Evolutionary conservation across 257 asterid species (phyloP).

Genomic region (Nicotiana attenuata): DNA sequence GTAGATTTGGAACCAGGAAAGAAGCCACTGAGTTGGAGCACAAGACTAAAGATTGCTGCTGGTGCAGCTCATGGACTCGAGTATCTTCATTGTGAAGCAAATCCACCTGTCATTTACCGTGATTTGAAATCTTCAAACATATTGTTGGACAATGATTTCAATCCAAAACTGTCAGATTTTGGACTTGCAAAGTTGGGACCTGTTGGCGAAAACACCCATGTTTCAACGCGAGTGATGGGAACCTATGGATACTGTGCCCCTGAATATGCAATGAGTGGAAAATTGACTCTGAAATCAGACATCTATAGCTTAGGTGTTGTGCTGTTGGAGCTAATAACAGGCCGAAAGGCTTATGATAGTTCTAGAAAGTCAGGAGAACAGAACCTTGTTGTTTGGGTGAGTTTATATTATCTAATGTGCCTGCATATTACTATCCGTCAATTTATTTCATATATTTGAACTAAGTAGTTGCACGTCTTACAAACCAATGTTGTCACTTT

Average conservation of each 20-base stretch:
- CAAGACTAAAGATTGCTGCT: conserved; percentile 53
- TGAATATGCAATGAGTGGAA: conserved; percentile 78
- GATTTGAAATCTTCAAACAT: conserved; percentile 74
- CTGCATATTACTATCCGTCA: neutral
- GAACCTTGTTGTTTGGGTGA: conserved; percentile 65
- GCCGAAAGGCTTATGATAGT: conserved; percentile 56
- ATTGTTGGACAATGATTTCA: conserved; percentile 49
- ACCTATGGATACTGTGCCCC: conserved; percentile 83
- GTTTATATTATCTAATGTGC: conserved; percentile 10
- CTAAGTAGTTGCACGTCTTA: neutral
- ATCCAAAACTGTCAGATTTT: conserved; percentile 66
- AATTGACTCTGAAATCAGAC: conserved; percentile 60
- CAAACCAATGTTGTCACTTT: neutral
- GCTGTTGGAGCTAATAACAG: conserved; percentile 62
- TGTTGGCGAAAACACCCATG: conserved; percentile 72
- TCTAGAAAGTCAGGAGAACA: conserved; percentile 50
- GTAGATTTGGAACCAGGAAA: conserved; percentile 49
- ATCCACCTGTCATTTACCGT: conserved; percentile 72
- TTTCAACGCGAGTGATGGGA: conserved; percentile 75
- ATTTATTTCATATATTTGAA: neutral
- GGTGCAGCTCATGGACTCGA: conserved; percentile 77
- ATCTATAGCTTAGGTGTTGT: conserved; percentile 78
- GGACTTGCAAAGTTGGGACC: conserved; percentile 80
- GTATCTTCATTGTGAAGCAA: conserved; percentile 57
- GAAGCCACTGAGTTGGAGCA: conserved; percentile 55